Evolutionary conservation across 1,284 basidiomycete genomes (phyloP).

Genomic region (Acaromyces ingoldii): DNA sequence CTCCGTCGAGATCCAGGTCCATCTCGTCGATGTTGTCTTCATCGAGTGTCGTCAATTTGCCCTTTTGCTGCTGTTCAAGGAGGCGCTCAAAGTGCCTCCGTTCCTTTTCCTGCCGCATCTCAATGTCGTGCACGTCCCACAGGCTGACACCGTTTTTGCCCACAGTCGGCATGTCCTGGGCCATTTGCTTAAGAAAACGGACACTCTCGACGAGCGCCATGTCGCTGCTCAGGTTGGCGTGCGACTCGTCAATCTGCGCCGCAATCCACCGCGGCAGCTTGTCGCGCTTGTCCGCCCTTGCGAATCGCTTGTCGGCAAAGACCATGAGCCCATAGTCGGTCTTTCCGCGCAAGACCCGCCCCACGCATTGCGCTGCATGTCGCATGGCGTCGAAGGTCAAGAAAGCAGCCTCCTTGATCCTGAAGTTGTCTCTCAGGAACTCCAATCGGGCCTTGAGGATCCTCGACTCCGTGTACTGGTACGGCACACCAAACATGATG

Average conservation of each 20-base stretch:
- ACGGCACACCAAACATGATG: conserved; percentile 99
- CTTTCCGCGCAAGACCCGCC: conserved; percentile 93
- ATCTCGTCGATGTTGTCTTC: background rate
- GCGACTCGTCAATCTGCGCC: conserved; percentile 89
- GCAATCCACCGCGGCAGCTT: conserved; percentile 99
- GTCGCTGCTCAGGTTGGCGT: conserved; percentile 94
- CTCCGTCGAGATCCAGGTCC: background rate
- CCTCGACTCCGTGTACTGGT: conserved; percentile 97
- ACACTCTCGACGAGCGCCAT: conserved; percentile 96
- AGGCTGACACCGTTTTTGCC: conserved; percentile 79
- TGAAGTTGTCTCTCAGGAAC: conserved; percentile 95
- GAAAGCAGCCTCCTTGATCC: conserved; percentile 97
- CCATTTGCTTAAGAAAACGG: conserved; percentile 94
- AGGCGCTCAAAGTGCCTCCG: conserved; percentile 53
- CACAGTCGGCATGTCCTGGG: conserved; percentile 86
- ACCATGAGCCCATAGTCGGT: conserved; percentile 99
- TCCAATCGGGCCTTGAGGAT: conserved; percentile 96
- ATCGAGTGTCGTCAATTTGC: background rate
- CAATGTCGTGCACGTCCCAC: conserved; percentile 84
- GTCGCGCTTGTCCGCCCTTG: conserved; percentile 88
- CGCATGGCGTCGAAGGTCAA: conserved; percentile 99
- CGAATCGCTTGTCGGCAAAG: conserved; percentile 97
- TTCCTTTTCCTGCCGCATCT: conserved; percentile 73
- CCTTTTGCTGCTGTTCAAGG: conserved; percentile 16
- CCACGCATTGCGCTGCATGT: conserved; percentile 97